These are phyloP conservation scores for Penicillium sp. DNA, from an alignment of 2,329 filamentous ascomycete species.

Conservation along the genomic window DNA sequence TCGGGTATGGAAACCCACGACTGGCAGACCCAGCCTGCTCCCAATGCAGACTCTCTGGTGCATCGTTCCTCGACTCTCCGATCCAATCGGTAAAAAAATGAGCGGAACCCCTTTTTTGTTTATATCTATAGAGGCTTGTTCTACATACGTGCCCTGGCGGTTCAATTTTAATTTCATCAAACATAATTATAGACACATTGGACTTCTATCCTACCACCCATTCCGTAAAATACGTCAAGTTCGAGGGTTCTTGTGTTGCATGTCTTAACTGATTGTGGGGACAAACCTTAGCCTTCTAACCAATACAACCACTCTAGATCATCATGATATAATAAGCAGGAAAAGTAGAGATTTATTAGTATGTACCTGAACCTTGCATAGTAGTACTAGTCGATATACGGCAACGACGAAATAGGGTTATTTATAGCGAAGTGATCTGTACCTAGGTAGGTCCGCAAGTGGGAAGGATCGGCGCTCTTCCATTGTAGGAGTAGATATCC, in stretches of 20 bases:
- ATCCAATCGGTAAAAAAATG: slow-evolving; percentile 23
- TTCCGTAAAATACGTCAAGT: neutral
- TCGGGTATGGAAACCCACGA: slow-evolving; percentile 30
- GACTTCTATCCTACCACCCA: neutral
- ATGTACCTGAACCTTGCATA: neutral
- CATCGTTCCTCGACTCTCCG: slow-evolving; percentile 32
- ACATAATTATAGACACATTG: slow-evolving; percentile 3
- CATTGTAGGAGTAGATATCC: neutral
- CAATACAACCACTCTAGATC: neutral
- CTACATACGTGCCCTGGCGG: slow-evolving; percentile 5
- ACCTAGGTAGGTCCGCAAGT: neutral
- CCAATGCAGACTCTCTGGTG: slow-evolving; percentile 23
- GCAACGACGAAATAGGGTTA: neutral
- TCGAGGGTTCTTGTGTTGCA: neutral
- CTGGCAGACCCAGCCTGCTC: slow-evolving; percentile 18
- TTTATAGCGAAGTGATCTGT: neutral
- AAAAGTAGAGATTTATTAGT: neutral
- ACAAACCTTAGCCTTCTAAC: neutral
- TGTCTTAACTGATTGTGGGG: neutral
- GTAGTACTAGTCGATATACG: neutral
- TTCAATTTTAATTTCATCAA: neutral
- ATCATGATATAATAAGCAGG: neutral
- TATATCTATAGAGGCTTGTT: slow-evolving; percentile 16
- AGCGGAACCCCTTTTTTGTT: slow-evolving; percentile 1
- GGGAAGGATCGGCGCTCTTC: neutral